phyloP scores from a whole-genome alignment of 192 early-diverging fungal species.

The Tieghemiomyces parasiticus region DNA sequence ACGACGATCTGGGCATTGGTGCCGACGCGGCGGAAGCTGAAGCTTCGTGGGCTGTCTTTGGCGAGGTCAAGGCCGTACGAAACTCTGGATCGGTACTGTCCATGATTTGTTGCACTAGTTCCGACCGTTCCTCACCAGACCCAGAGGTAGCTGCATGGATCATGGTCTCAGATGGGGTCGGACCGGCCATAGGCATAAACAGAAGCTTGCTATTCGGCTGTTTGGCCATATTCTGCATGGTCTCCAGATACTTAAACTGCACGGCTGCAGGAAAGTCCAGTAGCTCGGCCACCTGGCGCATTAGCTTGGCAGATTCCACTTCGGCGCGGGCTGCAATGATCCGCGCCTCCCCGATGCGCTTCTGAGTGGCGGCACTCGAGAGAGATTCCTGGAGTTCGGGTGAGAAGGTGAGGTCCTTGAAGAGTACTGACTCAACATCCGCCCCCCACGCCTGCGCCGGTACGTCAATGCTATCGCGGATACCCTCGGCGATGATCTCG shows the following conservation, averaged over 20 bases:
- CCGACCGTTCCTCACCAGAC: no score
- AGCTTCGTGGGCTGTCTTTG: no score
- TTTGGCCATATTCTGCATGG: slow-evolving; percentile 62
- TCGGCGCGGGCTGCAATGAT: slow-evolving; percentile 79
- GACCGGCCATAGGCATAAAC: slow-evolving; percentile 34
- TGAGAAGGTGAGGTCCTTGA: slow-evolving; percentile 72
- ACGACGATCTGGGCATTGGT: no score
- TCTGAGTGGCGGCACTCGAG: slow-evolving; percentile 77
- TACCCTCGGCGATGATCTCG: slow-evolving; percentile 68
- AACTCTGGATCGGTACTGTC: no score
- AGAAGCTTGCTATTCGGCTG: slow-evolving; percentile 53
- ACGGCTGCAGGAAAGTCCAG: slow-evolving; percentile 64
- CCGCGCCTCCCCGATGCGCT: slow-evolving; percentile 77
- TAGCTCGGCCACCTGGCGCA: slow-evolving; percentile 83
- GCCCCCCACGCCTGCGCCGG: slow-evolving; percentile 74
- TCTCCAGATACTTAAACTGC: slow-evolving; percentile 86
- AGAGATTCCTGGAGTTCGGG: slow-evolving; percentile 67
- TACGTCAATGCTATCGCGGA: slow-evolving; percentile 64
- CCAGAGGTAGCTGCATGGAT: no score
- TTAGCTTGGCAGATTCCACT: slow-evolving; percentile 78
- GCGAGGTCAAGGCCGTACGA: no score
- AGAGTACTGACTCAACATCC: slow-evolving; percentile 60
- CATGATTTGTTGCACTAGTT: no score
- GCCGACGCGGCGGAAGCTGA: no score
- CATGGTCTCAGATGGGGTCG: neutral